Evolutionary conservation across 2,329 filamentous ascomycete genomes (phyloP).

Genomic region (Fusarium domesticum): DNA sequence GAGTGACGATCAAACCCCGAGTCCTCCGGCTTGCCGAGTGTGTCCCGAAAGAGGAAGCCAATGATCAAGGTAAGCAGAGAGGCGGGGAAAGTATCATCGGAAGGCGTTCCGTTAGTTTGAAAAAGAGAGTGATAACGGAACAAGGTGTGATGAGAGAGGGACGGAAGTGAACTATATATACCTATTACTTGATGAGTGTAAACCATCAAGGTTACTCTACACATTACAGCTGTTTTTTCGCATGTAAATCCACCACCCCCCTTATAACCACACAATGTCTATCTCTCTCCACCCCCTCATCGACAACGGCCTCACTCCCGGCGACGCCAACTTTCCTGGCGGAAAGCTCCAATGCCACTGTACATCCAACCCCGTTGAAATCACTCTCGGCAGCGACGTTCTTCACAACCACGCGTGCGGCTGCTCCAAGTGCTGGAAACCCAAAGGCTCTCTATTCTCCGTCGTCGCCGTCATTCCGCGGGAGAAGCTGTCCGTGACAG

Average conservation of each 20-base stretch:
- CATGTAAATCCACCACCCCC: neutral
- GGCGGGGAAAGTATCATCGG: too few relatives aligned
- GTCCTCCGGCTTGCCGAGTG: neutral
- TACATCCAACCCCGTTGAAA: conserved; percentile 51
- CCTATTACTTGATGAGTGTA: neutral
- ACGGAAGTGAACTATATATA: neutral
- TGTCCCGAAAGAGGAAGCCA: neutral
- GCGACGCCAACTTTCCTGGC: conserved; percentile 52
- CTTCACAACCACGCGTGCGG: conserved; percentile 69
- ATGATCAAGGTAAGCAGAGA: neutral
- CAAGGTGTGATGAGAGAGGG: neutral
- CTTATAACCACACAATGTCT: too few relatives aligned
- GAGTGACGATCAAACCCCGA: neutral
- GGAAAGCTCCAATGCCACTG: conserved; percentile 63
- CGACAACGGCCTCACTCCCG: conserved; percentile 59
- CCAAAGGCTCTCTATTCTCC: conserved; percentile 60
- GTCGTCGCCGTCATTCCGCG: conserved; percentile 59
- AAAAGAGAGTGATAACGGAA: neutral
- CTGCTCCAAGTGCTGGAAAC: conserved; percentile 73
- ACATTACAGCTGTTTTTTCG: neutral
- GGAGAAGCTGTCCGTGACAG: conserved; percentile 53
- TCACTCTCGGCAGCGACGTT: conserved; percentile 57
- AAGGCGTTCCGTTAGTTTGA: neutral
- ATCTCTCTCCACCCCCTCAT: conserved; percentile 56
- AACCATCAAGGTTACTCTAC: neutral